Evolutionary conservation across 148 eudicot genomes (phyloP), one percentile per base, ranked within the genome.

Genomic region (Agrostemma githago): DNA sequence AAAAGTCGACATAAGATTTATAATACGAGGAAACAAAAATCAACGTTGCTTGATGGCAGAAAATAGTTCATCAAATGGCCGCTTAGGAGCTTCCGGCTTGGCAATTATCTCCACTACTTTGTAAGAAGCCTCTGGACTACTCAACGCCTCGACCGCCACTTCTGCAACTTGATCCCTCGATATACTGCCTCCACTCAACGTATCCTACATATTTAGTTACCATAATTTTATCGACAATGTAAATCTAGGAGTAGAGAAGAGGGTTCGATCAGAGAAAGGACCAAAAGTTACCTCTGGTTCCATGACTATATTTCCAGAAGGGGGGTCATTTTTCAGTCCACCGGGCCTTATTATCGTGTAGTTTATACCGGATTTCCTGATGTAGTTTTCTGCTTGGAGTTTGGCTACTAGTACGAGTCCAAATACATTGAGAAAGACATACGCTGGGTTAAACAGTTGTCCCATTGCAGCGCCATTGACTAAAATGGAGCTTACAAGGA

Each of bases 401-500:
- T 94, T 94, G 64, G 98, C 98, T 20, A 94, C 74, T 63, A 94
- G 77, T 40, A 83, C 82, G 6, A 94, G 92, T 16, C 98, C 98
- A 72, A 94, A 87, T 19, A 90, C 85, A 74, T 93, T 94, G 72
- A 94, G 97, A 80, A 94, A 74, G 63, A 94, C 74, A 84, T 94
- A 91, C 58, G 98, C 97, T 10, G 98, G 98, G 42, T 94, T 94
- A 15, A 92, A 82, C 66, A 92, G 40, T 77, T 94, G 98, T 10
- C 98, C 98, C 98, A 94, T 94, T 65, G 98, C 97, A 77, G 98
- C 98, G 11, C 98, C 98, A 70, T 94, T 94, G 40, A 94, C 97
- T 77, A 94, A 79, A 69, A 94, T 89, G 56, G 98, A 94, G 82
- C 96, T 91, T 43, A 94, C 72, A 3, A 88, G 91, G 71, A 94